These are phyloP conservation scores for Globisporangium heterothallicum DNA, from an alignment of 352 stramenopile genomes.

Conservation along the genomic window DNA sequence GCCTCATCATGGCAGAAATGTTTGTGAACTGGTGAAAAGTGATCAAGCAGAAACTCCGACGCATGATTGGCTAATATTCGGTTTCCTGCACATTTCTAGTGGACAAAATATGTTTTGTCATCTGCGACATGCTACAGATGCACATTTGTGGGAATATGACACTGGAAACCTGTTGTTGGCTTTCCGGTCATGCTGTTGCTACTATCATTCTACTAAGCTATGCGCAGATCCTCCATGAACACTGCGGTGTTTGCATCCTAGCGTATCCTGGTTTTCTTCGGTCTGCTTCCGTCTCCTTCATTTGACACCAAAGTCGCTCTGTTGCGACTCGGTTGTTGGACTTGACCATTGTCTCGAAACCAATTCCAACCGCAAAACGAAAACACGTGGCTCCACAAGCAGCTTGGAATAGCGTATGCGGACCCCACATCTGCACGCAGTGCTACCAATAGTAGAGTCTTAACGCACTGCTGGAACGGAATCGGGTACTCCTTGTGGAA, in stretches of 20 bases:
- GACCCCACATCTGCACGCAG: conserved; percentile 11
- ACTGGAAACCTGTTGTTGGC: too few species aligned
- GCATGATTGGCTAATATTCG: too few species aligned
- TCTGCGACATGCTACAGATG: too few species aligned
- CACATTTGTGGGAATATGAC: too few species aligned
- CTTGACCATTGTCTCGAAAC: conserved; percentile 16
- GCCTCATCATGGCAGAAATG: too few species aligned
- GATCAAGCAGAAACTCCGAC: too few species aligned
- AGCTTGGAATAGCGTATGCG: not conserved
- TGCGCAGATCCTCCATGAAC: not conserved
- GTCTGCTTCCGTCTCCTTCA: not conserved
- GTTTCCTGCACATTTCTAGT: too few species aligned
- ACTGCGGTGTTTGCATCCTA: not conserved
- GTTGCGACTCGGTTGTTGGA: not conserved
- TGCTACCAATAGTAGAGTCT: conserved; percentile 29
- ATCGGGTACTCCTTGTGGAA: conserved; percentile 37
- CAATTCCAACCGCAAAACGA: conserved; percentile 43
- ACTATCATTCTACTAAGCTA: too few species aligned
- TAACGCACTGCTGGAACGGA: conserved; percentile 31
- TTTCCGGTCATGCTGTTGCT: too few species aligned
- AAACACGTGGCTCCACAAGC: conserved; percentile 34
- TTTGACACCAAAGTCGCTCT: too few species aligned
- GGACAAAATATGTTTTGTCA: too few species aligned
- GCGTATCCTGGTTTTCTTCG: not conserved
- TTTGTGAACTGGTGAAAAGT: too few species aligned